phyloP scores from a whole-genome alignment of 139 green algal species.

The Chlamydomonas sp. region DNA sequence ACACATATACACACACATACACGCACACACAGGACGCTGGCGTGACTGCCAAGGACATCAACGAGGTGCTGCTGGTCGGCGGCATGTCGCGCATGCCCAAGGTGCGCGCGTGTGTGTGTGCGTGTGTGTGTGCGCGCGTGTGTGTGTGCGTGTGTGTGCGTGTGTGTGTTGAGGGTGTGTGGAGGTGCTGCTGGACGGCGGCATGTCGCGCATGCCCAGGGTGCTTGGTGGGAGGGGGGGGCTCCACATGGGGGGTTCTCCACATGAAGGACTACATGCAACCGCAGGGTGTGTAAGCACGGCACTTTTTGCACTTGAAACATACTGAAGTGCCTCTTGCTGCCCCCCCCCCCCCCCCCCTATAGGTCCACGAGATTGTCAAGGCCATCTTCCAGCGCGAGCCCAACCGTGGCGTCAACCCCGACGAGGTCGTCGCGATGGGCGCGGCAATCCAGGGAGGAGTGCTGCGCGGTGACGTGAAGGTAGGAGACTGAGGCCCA shows the following conservation, averaged over 20 bases:
- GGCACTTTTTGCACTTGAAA: background rate
- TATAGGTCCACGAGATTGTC: slow-evolving; percentile 87
- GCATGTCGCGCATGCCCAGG: slow-evolving; percentile 98
- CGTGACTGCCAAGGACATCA: slow-evolving; percentile 77
- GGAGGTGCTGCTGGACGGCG: slow-evolving; percentile 97
- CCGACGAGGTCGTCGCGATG: slow-evolving; percentile 97
- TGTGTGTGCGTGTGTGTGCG: too few relatives aligned
- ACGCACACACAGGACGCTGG: too few relatives aligned
- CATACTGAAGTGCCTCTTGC: background rate
- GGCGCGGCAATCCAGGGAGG: slow-evolving; percentile 90
- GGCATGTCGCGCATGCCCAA: slow-evolving; percentile 98
- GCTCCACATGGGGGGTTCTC: background rate
- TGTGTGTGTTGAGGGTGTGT: too few relatives aligned
- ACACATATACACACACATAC: too few relatives aligned
- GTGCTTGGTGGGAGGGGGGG: too few relatives aligned
- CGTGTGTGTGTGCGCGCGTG: too few relatives aligned
- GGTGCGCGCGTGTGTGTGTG: too few relatives aligned
- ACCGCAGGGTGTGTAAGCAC: background rate
- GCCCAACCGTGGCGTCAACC: slow-evolving; percentile 88
- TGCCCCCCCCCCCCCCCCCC: slow-evolving; percentile 9
- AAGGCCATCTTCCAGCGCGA: slow-evolving; percentile 90
- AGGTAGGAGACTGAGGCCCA: too few relatives aligned
- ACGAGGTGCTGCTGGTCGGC: slow-evolving; percentile 96
- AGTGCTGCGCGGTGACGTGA: too few relatives aligned
- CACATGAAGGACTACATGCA: background rate